These are phyloP conservation scores for Nemania sp. DNA, from an alignment of 2,329 filamentous ascomycete genomes.

Conservation along the genomic window DNA sequence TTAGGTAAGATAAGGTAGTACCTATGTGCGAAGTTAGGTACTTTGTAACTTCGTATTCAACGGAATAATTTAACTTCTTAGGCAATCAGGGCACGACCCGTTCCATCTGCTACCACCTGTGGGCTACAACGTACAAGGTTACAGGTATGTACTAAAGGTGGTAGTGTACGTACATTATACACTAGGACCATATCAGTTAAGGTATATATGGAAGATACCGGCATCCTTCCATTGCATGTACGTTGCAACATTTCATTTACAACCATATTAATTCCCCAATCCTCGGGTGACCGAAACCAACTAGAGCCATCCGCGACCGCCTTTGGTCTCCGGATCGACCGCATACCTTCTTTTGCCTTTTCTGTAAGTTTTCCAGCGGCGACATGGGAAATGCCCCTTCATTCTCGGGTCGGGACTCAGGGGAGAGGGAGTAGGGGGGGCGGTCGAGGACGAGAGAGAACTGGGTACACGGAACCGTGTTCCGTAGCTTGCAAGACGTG, in stretches of 20 bases:
- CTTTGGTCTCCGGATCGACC: slow-evolving; percentile 19
- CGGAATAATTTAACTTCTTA: no score
- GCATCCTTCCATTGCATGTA: background rate
- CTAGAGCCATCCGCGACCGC: slow-evolving; percentile 14
- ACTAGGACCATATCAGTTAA: no score
- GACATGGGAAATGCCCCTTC: background rate
- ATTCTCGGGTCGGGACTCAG: background rate
- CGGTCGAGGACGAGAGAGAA: background rate
- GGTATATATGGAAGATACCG: no score
- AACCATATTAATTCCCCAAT: slow-evolving; percentile 11
- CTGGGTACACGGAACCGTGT: background rate
- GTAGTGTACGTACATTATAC: no score
- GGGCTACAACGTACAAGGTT: no score
- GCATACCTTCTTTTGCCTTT: slow-evolving; percentile 10
- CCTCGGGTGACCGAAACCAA: slow-evolving; percentile 16
- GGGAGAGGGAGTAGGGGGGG: background rate
- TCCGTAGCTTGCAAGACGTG: background rate
- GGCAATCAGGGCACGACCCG: no score
- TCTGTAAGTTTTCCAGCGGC: slow-evolving; percentile 12
- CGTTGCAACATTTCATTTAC: slow-evolving; percentile 3
- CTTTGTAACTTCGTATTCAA: no score
- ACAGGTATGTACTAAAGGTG: no score
- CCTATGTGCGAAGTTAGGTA: no score
- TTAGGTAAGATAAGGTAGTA: no score
- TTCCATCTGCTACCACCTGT: no score